Percentiles rank a stretch among this genome's conserved stretches.
Conservation (phyloP, 148 eudicot genomes). For the Rhododendron molle region DNA sequence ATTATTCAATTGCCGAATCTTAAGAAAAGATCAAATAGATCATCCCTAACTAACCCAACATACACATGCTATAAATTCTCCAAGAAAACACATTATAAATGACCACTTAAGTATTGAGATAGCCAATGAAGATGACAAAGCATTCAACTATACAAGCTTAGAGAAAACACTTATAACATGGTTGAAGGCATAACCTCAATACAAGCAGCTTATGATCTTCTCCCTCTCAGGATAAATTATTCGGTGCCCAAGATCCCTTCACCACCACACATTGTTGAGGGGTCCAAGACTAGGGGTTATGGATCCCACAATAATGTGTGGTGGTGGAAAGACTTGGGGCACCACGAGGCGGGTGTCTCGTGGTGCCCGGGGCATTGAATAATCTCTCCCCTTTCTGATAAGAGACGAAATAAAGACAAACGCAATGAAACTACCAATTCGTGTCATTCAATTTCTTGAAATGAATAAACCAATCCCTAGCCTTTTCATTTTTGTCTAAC, state of each 20-base stretch:
- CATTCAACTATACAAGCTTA: neutral
- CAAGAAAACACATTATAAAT: neutral
- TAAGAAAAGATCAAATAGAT: neutral
- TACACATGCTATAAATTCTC: neutral
- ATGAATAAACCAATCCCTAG: neutral
- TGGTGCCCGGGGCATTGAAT: neutral
- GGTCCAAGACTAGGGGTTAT: neutral
- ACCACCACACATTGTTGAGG: neutral
- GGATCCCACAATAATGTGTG: neutral
- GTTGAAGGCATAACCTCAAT: neutral
- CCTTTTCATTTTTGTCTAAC: neutral
- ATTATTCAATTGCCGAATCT: neutral
- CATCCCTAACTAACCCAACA: neutral
- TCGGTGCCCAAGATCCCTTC: neutral
- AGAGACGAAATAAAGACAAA: neutral
- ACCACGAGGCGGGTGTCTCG: too few species aligned
- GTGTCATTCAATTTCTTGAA: neutral
- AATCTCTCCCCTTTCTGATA: neutral
- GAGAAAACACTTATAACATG: neutral
- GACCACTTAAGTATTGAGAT: neutral
- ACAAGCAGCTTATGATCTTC: neutral
- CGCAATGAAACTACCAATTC: neutral
- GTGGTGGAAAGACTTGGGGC: neutral
- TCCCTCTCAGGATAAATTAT: neutral
- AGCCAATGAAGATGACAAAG: neutral